Evolutionary conservation across 2,329 filamentous ascomycete species (phyloP), one percentile per base, ranked within the genome.

Genomic region (Ceratocystis destructans): DNA sequence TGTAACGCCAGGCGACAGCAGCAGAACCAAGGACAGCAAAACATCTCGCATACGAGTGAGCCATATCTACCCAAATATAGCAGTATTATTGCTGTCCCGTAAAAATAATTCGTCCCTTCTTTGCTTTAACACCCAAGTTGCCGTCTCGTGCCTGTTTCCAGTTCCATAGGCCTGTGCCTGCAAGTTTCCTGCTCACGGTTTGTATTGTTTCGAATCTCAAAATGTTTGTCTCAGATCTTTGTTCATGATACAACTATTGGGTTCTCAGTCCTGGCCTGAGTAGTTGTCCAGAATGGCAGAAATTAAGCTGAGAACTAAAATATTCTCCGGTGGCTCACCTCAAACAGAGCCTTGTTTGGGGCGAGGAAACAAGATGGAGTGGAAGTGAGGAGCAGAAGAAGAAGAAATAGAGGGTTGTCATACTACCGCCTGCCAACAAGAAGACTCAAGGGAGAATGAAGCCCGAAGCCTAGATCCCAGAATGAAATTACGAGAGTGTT

Each of bases 401-500:
- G 48, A 25, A 53, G 20, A 41, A 41, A 41, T 20, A 10, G 48
- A 22, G 48, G 22, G 48, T 53, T 53, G n/a, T 48, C 46, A 22
- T 12, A 53, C 48, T 53, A 28, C 53, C 7, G 53, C 53, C 53
- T 59, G 53, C 33, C 53, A 59, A 50, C 77, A 71, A 69, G 74
- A 72, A 73, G n/a, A 50, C 46, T 22, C 46, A 3, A 22, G 17
- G 46, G n/a, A 50, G 6, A 20, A 50, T 7, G 22, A 50, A 50
- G n/a, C 46, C 17, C 17, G n/a, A 59, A 31, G 28, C 17, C 53
- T 31, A 15, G 33, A 59, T 31, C 53, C 28, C 6, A 31, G 25
- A 57, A n/a, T 17, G 8, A 81, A 77, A 78, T 79, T 79, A 75
- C 74, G 71, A 75, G 76, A 75, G 73, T 73, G 71, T 72, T 71